phyloP scores from a whole-genome alignment of 306 rosid species.

The Rosa rugosa region DNA sequence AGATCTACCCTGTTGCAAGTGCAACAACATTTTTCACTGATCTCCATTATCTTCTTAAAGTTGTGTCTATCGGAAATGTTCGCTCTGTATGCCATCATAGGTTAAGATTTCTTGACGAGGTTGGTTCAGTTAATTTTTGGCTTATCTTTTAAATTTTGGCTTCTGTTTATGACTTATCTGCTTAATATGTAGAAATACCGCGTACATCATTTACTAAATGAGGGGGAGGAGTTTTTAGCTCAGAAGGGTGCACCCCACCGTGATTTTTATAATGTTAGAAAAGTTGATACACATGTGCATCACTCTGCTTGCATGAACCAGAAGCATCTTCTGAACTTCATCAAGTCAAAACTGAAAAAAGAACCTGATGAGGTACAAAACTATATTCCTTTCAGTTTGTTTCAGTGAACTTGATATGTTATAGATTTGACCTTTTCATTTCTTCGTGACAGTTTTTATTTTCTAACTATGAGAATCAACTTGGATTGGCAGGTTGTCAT shows the following conservation, averaged over 20 bases:
- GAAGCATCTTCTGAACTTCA: conserved; percentile 84
- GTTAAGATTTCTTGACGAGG: conserved; percentile 83
- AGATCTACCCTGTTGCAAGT: conserved; percentile 73
- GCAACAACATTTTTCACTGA: conserved; percentile 79
- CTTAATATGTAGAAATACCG: conserved; percentile 73
- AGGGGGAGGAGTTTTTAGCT: conserved; percentile 68
- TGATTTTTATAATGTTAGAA: conserved; percentile 84
- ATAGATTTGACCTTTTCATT: neutral
- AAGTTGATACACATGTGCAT: conserved; percentile 89
- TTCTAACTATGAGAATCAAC: conserved; percentile 10
- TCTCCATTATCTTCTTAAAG: conserved; percentile 68
- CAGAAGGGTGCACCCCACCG: conserved; percentile 89
- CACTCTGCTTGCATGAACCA: conserved; percentile 98
- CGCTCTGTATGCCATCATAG: conserved; percentile 82
- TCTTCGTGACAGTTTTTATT: conserved; percentile 11
- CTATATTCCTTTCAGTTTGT: neutral
- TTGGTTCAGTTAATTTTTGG: conserved; percentile 29
- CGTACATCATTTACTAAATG: conserved; percentile 69
- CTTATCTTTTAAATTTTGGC: conserved; percentile 15
- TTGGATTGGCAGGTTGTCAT: conserved; percentile 69
- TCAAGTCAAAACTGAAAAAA: conserved; percentile 72
- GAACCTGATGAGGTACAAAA: conserved; percentile 80
- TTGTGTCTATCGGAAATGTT: conserved; percentile 72
- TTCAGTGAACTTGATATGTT: neutral
- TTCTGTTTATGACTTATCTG: conserved; percentile 39